These are phyloP conservation scores for Lachancea fermentati DNA, from an alignment of 805 yeast species.

Conservation along the genomic window DNA sequence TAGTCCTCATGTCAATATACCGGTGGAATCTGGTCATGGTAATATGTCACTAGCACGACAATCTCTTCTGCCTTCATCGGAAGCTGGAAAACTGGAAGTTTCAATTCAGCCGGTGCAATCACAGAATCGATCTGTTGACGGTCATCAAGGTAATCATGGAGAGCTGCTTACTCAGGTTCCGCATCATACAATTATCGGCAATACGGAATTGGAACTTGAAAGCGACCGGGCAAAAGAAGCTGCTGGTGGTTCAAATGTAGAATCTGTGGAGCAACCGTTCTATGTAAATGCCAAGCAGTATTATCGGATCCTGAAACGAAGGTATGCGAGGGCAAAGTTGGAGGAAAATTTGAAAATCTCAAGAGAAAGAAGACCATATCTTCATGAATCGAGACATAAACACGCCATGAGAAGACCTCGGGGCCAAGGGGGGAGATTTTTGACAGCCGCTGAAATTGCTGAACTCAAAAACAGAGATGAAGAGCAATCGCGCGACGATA, in stretches of 20 bases:
- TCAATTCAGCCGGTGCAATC: conserved; percentile 4
- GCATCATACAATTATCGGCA: neutral
- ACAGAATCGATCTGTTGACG: neutral
- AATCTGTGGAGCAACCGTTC: conserved; percentile 74
- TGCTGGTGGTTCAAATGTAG: conserved; percentile 9
- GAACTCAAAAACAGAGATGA: conserved; percentile 41
- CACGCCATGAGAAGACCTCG: conserved; percentile 99
- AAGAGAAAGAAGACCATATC: conserved; percentile 85
- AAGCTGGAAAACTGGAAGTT: conserved; percentile 2
- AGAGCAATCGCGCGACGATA: neutral
- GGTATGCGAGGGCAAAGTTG: conserved; percentile 87
- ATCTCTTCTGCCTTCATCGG: neutral
- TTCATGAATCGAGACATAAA: conserved; percentile 95
- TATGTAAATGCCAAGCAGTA: conserved; percentile 98
- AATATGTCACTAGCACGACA: neutral
- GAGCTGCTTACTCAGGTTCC: neutral
- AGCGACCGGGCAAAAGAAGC: conserved; percentile 5
- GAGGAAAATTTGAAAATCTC: conserved; percentile 86
- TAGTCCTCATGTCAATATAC: neutral
- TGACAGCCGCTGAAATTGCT: conserved; percentile 84
- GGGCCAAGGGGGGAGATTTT: conserved; percentile 96
- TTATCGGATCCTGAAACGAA: conserved; percentile 86
- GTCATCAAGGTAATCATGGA: neutral
- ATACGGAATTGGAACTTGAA: conserved; percentile 1
- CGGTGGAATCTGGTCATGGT: neutral